These are phyloP conservation scores for Erythrophleum fordii DNA, from an alignment of 306 rosid species.

Conservation along the genomic window DNA sequence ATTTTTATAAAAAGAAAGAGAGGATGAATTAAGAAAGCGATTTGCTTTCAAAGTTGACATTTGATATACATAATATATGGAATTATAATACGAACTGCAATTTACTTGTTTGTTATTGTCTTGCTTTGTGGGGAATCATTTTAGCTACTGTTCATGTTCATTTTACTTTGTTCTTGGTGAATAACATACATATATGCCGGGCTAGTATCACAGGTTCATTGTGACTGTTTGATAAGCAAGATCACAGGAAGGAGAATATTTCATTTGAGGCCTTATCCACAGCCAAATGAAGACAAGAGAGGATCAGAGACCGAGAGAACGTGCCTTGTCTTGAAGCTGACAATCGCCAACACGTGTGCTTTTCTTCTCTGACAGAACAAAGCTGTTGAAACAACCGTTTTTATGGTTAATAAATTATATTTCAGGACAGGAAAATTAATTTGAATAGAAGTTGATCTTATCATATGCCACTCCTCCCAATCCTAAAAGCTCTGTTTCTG, in stretches of 20 bases:
- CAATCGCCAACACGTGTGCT: constrained; percentile 33
- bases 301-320: constrained; percentile 22
- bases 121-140: neutral
- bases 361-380: constrained; percentile 19
- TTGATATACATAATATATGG: neutral
- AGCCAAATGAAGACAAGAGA: neutral
- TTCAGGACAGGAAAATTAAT: neutral
- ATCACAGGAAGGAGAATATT: no score
- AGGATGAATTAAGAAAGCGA: neutral
- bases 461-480: no score
- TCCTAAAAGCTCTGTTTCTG: no score
- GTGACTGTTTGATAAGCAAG: no score
- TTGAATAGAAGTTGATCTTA: constrained; percentile 3
- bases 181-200: no score
- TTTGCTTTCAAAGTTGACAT: constrained; percentile 31
- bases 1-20: no score
- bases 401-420: neutral
- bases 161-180: no score
- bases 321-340: constrained; percentile 30
- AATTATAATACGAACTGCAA: neutral
- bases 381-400: neutral
- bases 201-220: no score
- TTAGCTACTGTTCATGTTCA: no score
- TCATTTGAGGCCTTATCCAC: neutral
- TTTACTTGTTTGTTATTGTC: neutral